These are phyloP conservation scores for Trematosphaeria pertusa DNA, from an alignment of 2,329 filamentous ascomycete genomes.

Conservation along the genomic window DNA sequence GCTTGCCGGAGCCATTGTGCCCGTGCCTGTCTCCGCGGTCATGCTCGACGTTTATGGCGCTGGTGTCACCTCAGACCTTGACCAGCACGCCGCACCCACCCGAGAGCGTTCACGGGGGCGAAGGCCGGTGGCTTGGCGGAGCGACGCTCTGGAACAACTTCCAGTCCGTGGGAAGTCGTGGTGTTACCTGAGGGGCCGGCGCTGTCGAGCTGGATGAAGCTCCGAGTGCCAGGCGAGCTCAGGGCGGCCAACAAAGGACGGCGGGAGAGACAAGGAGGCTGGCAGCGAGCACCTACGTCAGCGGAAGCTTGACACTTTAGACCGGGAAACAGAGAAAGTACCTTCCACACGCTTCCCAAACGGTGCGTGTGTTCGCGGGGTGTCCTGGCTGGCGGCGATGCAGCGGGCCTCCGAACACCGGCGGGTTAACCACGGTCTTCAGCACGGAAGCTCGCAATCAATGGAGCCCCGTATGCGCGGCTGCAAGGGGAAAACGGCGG, in stretches of 20 bases:
- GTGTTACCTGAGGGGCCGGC: constrained; percentile 9
- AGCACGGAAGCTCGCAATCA: constrained; percentile 17
- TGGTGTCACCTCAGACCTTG: constrained; percentile 19
- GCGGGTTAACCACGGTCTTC: constrained; percentile 18
- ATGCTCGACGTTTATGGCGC: constrained; percentile 27
- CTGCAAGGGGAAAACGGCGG: constrained; percentile 9
- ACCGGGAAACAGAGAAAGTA: constrained; percentile 16
- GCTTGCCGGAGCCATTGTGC: constrained; percentile 35
- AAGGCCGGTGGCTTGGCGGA: constrained; percentile 9
- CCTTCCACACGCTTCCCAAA: constrained; percentile 20
- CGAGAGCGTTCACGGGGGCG: constrained; percentile 6
- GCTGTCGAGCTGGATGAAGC: constrained; percentile 8
- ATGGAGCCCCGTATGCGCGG: constrained; percentile 9
- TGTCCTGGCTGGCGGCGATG: constrained; percentile 8
- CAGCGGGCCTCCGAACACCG: constrained; percentile 23
- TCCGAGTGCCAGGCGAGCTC: constrained; percentile 18
- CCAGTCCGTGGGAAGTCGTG: constrained; percentile 8
- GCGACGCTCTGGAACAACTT: constrained; percentile 6
- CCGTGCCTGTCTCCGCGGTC: constrained; percentile 32
- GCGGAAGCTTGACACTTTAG: constrained; percentile 14
- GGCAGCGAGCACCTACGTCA: constrained; percentile 29
- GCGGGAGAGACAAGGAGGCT: constrained; percentile 31
- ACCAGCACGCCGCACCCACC: constrained; percentile 19
- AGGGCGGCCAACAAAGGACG: constrained; percentile 31
- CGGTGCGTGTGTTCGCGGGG: constrained; percentile 12